Evolutionary conservation across 148 eudicot species (phyloP), one percentile per base, ranked within the genome.

Genomic region (Nepenthes gracilis): DNA sequence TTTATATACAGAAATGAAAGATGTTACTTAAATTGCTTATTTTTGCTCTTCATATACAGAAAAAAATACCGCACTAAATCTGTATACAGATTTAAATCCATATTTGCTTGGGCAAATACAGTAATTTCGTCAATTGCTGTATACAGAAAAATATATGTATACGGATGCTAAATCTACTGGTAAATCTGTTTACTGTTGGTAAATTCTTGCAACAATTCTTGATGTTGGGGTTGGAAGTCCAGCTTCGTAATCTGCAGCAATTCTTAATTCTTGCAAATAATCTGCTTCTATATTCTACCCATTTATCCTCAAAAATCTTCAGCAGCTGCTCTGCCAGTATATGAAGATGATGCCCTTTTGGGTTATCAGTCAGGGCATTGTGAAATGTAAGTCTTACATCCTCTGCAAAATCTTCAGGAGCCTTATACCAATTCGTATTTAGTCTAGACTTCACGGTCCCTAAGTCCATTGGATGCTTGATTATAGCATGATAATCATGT

Each of bases 331-430:
- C 89, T 0, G 99, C 99, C 91, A 86, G 86, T 35, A 75, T 63
- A 70, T 89, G 48, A 45, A 93, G 92, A 79, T 93, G 95, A 70
- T 93, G 89, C 66, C 92, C 99, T 75, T 77, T 76, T 9, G 87
- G 85, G 68, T 93, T 93, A 73, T 93, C 89, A 1, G 85, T 81
- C 95, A 89, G 84, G 58, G 99, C 96, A 74, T 93, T 93, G 11
- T 62, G 79, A 69, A 93, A 89, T 0, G 95, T 87, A 50, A 85
- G 92, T 81, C 96, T 83, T 15, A 91, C 97, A 77, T 91, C 97
- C 72, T 85, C 96, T 0, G 92, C 90, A 55, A 93, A 89, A 55
- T 86, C 96, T 64, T 71, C 71, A 0, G 99, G 97, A 47, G 89
- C 69, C 69, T 83, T 81, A 76, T 88, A 88, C 84, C 78, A 82